phyloP scores from a whole-genome alignment of 2,329 filamentous ascomycete species.

The Nannizzia gypsea region DNA sequence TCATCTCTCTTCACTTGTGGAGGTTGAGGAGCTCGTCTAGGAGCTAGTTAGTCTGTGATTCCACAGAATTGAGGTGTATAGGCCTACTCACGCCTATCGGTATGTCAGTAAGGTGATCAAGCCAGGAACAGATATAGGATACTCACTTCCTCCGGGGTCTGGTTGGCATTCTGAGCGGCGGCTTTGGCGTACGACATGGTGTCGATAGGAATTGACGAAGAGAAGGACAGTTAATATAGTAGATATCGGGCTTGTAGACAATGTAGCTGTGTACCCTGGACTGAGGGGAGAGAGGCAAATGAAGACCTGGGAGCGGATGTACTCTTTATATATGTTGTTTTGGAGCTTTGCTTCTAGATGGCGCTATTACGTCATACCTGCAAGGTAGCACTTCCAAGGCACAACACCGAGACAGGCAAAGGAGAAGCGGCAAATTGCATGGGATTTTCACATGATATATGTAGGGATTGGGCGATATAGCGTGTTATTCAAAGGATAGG shows the following conservation, averaged over 20 bases:
- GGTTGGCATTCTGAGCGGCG: slow-evolving; percentile 37
- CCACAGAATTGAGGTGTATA: not conserved
- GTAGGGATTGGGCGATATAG: not conserved
- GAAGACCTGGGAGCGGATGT: not conserved
- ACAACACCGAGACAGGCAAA: not conserved
- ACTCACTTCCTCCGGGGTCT: slow-evolving; percentile 38
- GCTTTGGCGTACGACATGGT: slow-evolving; percentile 40
- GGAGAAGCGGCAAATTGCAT: not conserved
- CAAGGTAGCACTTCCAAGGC: not conserved
- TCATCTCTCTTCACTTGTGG: slow-evolving; percentile 30
- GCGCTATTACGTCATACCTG: not conserved
- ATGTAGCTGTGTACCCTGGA: not conserved
- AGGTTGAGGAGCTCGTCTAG: slow-evolving; percentile 33
- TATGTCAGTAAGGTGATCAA: slow-evolving; percentile 12
- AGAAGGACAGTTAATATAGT: not conserved
- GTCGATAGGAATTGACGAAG: not conserved
- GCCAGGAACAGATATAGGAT: not conserved
- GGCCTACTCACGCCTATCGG: slow-evolving; percentile 28
- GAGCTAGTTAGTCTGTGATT: not conserved
- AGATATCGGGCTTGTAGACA: not conserved
- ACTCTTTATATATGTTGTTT: not conserved
- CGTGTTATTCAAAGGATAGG: not conserved
- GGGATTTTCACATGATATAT: not conserved
- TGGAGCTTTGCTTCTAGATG: not conserved
- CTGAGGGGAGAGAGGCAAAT: not conserved